Conservation (phyloP, 768 basidiomycete species). For the Fomitopsis serialis region DNA sequence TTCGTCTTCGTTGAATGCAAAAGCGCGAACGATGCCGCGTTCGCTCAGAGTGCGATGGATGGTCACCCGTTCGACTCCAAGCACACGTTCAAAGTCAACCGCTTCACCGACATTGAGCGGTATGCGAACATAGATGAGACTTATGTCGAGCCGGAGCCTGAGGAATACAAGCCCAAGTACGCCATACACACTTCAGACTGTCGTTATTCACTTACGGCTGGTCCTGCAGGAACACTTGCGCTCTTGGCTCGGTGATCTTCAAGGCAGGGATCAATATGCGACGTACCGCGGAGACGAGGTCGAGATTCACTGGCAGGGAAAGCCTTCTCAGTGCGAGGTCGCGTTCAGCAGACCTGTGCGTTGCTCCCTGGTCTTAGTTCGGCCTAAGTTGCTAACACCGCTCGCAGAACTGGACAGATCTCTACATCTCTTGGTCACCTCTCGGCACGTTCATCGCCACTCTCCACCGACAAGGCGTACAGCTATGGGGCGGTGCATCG, state of each 20-base stretch:
- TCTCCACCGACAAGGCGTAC: slow-evolving; percentile 91
- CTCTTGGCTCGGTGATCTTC: slow-evolving; percentile 89
- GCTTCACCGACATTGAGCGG: slow-evolving; percentile 85
- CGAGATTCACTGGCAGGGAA: slow-evolving; percentile 88
- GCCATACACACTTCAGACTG: slow-evolving; percentile 4
- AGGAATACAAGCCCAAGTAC: slow-evolving; percentile 74
- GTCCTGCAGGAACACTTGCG: slow-evolving; percentile 80
- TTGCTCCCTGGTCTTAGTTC: slow-evolving; percentile 11
- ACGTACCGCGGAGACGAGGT: slow-evolving; percentile 92
- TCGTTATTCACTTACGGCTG: neutral
- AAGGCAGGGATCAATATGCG: slow-evolving; percentile 93
- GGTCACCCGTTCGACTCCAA: slow-evolving; percentile 83
- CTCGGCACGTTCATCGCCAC: slow-evolving; percentile 93
- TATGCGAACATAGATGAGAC: slow-evolving; percentile 74
- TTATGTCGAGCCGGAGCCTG: slow-evolving; percentile 67
- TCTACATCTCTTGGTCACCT: slow-evolving; percentile 96
- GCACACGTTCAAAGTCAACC: slow-evolving; percentile 81
- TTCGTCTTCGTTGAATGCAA: slow-evolving; percentile 81
- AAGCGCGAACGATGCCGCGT: slow-evolving; percentile 61
- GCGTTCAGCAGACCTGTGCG: slow-evolving; percentile 71
- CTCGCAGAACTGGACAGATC: slow-evolving; percentile 87
- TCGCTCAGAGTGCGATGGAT: slow-evolving; percentile 63
- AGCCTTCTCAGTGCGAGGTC: slow-evolving; percentile 79
- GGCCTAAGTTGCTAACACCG: slow-evolving; percentile 6
- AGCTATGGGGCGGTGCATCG: slow-evolving; percentile 90